Evolutionary conservation across 768 basidiomycete species (phyloP), one percentile per base, ranked within the genome.

Genomic region (Boletus tomentosulus): DNA sequence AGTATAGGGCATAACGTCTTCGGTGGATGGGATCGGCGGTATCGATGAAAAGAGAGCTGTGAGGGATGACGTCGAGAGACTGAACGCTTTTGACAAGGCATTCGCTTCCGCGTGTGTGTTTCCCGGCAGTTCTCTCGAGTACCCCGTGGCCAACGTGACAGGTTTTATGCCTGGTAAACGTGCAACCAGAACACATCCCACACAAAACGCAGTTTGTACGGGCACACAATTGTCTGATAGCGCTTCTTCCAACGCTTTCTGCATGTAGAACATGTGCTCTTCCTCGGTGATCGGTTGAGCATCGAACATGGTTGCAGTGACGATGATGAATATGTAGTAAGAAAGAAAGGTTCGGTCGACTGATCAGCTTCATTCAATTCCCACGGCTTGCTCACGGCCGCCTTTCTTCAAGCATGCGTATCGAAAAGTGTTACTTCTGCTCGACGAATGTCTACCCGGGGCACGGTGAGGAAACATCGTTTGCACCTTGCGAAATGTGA

Each of bases 351-450:
- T 19, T 19, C 19, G 19, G 19, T 19, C 19, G 19, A 19, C 19
- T 19, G 19, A 19, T 19, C 19, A 19, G 19, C 19, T 22, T 11
- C 19, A 9, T 24, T 35, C 15, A 22, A 37, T 69, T 69, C 68
- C 51, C 68, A 71, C 69, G 67, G 25, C 28, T 10, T 19, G 19
- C 19, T 19, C 19, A 19, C 19, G n/a, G 25, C 11, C 31, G 35
- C 11, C 46, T 53, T 39, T 41, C 31, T n/a, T 39, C 47, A 10
- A 48, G 66, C 62, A 95, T 97, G 94, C 83, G 93, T 65, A 88
- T 98, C 59, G 96, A 97, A 76, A 95, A 95, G 78, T 98, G 96
- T 70, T 98, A 96, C 70, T 98, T 99, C 71, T 99, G 96, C 76
- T 97, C 93, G 31, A 91, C 89, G 54, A 95, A 80, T 70, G 89